phyloP scores from a whole-genome alignment of 331 rosid genomes.

The Dryas integrifolia region DNA sequence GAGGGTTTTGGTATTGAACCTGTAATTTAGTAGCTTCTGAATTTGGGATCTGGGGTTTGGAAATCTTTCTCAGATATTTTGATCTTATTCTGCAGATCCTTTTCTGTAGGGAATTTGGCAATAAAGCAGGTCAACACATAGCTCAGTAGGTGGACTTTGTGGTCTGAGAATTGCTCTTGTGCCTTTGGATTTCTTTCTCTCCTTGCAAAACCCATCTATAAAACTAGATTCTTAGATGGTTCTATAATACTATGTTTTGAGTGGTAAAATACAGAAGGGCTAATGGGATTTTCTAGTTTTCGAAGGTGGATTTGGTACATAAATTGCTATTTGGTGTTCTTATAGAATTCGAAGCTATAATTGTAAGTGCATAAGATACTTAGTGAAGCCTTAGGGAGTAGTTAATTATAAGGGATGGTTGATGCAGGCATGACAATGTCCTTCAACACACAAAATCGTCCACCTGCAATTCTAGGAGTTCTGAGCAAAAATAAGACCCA shows the following conservation, averaged over 20 bases:
- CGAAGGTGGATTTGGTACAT: conserved; percentile 3
- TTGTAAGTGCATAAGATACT: neutral
- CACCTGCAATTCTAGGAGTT: conserved; percentile 32
- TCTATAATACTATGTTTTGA: neutral
- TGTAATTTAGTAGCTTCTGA: neutral
- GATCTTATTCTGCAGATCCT: neutral
- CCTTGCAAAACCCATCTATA: neutral
- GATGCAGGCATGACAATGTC: conserved; percentile 37
- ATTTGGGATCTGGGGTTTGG: conserved; percentile 4
- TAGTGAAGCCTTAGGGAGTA: neutral
- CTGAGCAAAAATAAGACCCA: conserved; percentile 28
- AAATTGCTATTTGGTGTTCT: neutral
- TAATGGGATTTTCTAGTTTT: neutral
- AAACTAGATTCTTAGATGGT: conserved; percentile 7
- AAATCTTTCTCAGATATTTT: neutral
- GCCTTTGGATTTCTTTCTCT: neutral
- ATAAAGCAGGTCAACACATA: no score
- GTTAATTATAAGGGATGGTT: conserved; percentile 25
- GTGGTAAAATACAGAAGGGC: neutral
- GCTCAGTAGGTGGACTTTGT: no score
- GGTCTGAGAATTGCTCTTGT: neutral
- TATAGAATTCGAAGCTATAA: neutral
- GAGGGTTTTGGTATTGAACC: conserved; percentile 9
- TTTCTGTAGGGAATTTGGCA: conserved; percentile 3
- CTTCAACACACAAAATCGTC: conserved; percentile 30